Percentiles rank a stretch among this genome's conserved stretches.
Evolutionary conservation across 768 basidiomycete species (phyloP).

Genomic region (Tephrocybe sp.): DNA sequence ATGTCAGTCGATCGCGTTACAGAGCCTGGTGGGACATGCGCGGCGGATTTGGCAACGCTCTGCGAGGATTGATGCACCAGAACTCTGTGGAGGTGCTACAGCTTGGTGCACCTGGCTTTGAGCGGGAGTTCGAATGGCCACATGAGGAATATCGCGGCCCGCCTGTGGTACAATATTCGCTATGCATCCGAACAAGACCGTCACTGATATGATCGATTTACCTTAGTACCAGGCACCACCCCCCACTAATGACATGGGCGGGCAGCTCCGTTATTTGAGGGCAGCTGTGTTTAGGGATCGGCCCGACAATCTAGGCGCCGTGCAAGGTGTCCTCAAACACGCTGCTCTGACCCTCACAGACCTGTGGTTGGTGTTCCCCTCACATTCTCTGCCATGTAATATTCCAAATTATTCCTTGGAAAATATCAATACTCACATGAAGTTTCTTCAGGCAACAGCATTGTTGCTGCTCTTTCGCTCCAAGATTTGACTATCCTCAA

Average conservation of each 20-base stretch:
- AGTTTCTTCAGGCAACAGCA: background rate
- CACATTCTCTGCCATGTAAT: conserved; percentile 4
- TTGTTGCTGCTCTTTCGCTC: background rate
- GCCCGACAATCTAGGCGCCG: background rate
- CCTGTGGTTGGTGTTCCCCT: conserved; percentile 1
- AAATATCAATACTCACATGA: background rate
- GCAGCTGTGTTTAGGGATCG: background rate
- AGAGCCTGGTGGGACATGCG: conserved; percentile 4
- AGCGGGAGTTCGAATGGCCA: conserved; percentile 6
- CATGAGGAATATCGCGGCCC: too few species aligned
- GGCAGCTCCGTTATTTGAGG: background rate
- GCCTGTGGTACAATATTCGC: too few species aligned
- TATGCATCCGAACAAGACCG: too few species aligned
- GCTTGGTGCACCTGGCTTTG: background rate
- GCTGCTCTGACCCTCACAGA: background rate
- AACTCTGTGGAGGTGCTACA: background rate
- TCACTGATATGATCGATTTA: too few species aligned
- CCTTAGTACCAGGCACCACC: too few species aligned
- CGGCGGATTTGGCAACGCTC: conserved; percentile 1
- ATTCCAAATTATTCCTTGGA: too few species aligned
- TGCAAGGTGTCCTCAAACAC: background rate
- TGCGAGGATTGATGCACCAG: background rate
- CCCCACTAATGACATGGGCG: too few species aligned
- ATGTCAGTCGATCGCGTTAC: background rate
- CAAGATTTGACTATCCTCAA: background rate